Evolutionary conservation across 345 rosid genomes (phyloP).

Genomic region (Ailanthus altissimus): DNA sequence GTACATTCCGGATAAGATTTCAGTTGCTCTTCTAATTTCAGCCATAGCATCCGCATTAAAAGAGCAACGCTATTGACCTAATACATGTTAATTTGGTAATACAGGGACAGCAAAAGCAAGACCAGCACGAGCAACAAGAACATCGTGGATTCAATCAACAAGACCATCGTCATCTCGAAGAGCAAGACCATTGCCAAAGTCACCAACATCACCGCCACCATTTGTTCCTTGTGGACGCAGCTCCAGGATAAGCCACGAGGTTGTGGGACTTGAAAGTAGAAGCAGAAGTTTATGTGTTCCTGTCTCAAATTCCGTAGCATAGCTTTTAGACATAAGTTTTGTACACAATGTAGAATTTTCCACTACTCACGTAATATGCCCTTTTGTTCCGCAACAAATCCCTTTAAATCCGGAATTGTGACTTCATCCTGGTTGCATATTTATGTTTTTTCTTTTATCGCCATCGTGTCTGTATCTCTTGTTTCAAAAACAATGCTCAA

Average conservation of each 20-base stretch:
- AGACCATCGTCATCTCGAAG: constrained; percentile 10
- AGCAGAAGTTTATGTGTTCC: constrained; percentile 38
- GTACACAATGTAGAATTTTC: neutral
- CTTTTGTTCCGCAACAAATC: neutral
- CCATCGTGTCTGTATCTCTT: neutral
- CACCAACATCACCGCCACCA: constrained; percentile 21
- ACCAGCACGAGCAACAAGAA: constrained; percentile 12
- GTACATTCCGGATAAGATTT: neutral
- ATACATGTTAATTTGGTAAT: neutral
- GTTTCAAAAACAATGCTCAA: neutral
- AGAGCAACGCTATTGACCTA: too few species aligned
- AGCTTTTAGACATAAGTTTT: constrained; percentile 6
- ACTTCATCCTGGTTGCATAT: neutral
- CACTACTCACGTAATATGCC: neutral
- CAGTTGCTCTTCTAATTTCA: neutral
- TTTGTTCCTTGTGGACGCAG: constrained; percentile 39
- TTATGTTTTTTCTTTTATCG: too few species aligned
- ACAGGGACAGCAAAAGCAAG: constrained; percentile 39
- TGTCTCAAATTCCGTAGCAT: constrained; percentile 22
- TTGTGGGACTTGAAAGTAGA: constrained; percentile 31
- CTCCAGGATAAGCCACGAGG: constrained; percentile 28
- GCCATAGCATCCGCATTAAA: too few species aligned
- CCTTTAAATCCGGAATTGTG: neutral
- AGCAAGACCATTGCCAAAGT: constrained; percentile 20
- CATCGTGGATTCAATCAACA: constrained; percentile 9